phyloP scores from a whole-genome alignment of 495 filamentous ascomycete species.

The Penicillium tannophilum region DNA sequence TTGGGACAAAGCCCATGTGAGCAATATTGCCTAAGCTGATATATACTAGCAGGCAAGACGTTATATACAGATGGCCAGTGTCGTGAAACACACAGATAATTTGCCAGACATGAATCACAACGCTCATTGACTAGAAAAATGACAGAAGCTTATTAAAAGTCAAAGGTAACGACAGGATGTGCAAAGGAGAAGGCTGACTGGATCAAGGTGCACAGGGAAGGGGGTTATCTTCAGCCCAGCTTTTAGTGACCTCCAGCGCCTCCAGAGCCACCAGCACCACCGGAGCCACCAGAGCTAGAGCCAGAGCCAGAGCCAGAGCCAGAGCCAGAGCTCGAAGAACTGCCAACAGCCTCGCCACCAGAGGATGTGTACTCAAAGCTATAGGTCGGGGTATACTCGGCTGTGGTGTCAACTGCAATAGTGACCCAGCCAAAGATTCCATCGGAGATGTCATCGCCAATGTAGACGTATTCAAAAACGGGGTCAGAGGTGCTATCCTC shows the following conservation, averaged over 20 bases:
- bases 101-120: too few species aligned
- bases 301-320: not conserved
- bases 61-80: too few species aligned
- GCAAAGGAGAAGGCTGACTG: not conserved
- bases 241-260: not conserved
- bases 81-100: too few species aligned
- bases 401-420: not conserved
- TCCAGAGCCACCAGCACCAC: not conserved
- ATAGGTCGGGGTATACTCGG: not conserved
- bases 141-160: too few species aligned
- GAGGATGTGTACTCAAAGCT: not conserved
- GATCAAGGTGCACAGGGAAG: not conserved
- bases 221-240: not conserved
- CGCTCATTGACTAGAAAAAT: too few species aligned
- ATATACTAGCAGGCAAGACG: not conserved
- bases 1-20: too few species aligned
- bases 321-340: not conserved
- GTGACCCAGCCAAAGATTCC: conserved; percentile 3
- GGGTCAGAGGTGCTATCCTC: conserved; percentile 53
- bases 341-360: not conserved
- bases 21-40: too few species aligned
- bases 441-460: conserved; percentile 50
- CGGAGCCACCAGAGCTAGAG: conserved; percentile 17
- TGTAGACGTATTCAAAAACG: conserved; percentile 52
- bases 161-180: not conserved